Conservation (phyloP, 1,284 basidiomycete species). For the Leccinum holopus region DNA sequence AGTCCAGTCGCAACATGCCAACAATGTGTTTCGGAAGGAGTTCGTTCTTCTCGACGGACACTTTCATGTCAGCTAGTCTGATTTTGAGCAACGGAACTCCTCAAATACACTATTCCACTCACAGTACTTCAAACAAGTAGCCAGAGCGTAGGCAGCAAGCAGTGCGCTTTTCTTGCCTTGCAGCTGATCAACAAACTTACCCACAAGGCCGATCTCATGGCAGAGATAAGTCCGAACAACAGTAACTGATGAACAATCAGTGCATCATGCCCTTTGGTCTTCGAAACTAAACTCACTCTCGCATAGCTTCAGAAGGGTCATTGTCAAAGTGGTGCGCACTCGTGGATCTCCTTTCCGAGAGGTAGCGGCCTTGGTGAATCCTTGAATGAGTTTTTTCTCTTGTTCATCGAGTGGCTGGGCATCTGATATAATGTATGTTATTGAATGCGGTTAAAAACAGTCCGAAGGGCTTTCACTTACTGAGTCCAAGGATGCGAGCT, state of each 20-base stretch:
- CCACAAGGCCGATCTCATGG: not conserved
- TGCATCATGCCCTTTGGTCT: not conserved
- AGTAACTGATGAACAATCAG: not conserved
- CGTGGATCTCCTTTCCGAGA: not conserved
- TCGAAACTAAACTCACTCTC: not conserved
- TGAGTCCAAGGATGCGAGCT: constrained; percentile 19
- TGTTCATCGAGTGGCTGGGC: not conserved
- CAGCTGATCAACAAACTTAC: constrained; percentile 16
- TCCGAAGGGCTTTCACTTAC: constrained; percentile 4
- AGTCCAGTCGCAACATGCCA: constrained; percentile 10
- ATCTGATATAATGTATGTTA: constrained; percentile 7
- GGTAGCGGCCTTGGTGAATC: constrained; percentile 8
- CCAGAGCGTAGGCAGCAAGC: constrained; percentile 18
- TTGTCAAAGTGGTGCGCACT: constrained; percentile 22
- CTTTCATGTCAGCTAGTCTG: constrained; percentile 20
- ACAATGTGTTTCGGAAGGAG: constrained; percentile 10
- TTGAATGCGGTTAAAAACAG: not conserved
- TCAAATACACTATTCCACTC: not conserved
- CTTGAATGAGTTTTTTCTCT: constrained; percentile 12
- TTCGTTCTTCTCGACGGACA: not conserved
- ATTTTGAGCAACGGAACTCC: not conserved
- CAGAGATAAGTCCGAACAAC: constrained; percentile 4
- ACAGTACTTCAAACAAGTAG: constrained; percentile 17
- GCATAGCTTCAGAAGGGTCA: constrained; percentile 17
- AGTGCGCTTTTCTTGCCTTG: constrained; percentile 10